Base-by-base conservation (phyloP, 768 basidiomycete species). In the Boletus vinaceobasis region DNA sequence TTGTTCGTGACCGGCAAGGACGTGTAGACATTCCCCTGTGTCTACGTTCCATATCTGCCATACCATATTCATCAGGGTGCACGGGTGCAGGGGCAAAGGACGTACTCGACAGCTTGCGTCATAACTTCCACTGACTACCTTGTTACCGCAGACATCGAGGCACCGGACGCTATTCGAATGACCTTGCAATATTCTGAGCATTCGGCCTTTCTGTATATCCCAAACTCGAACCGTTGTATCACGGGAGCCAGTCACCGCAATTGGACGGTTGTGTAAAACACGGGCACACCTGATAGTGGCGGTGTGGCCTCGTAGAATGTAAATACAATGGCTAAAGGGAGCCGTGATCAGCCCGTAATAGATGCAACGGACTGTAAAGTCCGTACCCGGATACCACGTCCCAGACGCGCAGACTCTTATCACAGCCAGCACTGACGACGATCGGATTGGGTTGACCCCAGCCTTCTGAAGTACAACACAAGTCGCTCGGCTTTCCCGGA, bases 271-370 rank as follows among this genome's bases (percentile, higher is more conserved):
- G 67, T 96, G 88, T 47, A 98, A 72, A 14, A 93, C 87, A 62
- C 89, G 91, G 52, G 96, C 77, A 69, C 93, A 97, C 31, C 96
- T 85, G 48, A 98, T 88, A 1, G 96, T 98, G 0, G 93, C 90
- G 0, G 84, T 83, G 71, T 98, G 96, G 0, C 95, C 96, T 1
- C 78, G 74, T 9, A 99, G 79, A 17, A 84, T 77, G 66, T 95
- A 88, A 13, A 93, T 79, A 62, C 90, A 91, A 58, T 82, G 78
- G 9, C 80, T 81, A 47, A 5, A 47, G 11, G 27, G 4, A 39
- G 5, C 3, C 1, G 6, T 40, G 17, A 52, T 61, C 23, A 70
- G 56, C 31, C 6, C 14, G 40, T 1, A 26, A 40, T 19, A 50
- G 36, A 37, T 1, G 11, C 26, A 57, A 23, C 15, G 21, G 15